phyloP scores from a whole-genome alignment of 495 filamentous ascomycete species.

The Staphylotrichum longicolle region DNA sequence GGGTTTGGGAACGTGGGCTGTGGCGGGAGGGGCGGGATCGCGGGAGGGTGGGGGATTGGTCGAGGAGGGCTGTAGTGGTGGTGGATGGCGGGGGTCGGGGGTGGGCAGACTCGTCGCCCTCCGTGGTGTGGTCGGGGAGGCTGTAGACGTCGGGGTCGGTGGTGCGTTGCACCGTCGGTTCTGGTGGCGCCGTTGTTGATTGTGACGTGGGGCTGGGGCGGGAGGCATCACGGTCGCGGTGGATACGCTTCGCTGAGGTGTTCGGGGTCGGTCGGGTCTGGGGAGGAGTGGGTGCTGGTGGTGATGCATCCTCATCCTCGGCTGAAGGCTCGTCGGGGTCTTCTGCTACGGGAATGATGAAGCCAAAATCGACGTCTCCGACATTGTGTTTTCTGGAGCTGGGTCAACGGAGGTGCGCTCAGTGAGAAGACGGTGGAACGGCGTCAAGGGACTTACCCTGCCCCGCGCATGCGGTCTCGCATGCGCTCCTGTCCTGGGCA shows the following conservation, averaged over 20 bases:
- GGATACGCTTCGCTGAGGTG: conserved; percentile 43
- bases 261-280: conserved; percentile 39
- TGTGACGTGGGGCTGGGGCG: background rate
- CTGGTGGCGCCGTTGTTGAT: no score
- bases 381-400: conserved; percentile 42
- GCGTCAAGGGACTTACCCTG: conserved; percentile 34
- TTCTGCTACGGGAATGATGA: conserved; percentile 41
- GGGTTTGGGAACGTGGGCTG: background rate
- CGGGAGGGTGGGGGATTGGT: background rate
- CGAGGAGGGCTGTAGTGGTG: background rate
- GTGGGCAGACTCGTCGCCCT: conserved; percentile 5
- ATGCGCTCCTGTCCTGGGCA: conserved; percentile 46
- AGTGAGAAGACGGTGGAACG: background rate
- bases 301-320: conserved; percentile 18
- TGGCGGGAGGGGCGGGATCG: background rate
- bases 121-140: conserved; percentile 22
- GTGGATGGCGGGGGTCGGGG: background rate
- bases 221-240: conserved; percentile 19
- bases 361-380: conserved; percentile 46
- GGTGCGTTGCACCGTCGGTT: background rate
- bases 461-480: conserved; percentile 52
- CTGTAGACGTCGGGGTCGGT: conserved; percentile 23
- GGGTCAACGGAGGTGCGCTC: conserved; percentile 3
- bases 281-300: conserved; percentile 22
- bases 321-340: conserved; percentile 1